Percentiles rank a stretch among this genome's conserved stretches.
These are phyloP conservation scores for Bjerkandera adusta DNA, from an alignment of 1,284 basidiomycete species.

Conservation along the genomic window DNA sequence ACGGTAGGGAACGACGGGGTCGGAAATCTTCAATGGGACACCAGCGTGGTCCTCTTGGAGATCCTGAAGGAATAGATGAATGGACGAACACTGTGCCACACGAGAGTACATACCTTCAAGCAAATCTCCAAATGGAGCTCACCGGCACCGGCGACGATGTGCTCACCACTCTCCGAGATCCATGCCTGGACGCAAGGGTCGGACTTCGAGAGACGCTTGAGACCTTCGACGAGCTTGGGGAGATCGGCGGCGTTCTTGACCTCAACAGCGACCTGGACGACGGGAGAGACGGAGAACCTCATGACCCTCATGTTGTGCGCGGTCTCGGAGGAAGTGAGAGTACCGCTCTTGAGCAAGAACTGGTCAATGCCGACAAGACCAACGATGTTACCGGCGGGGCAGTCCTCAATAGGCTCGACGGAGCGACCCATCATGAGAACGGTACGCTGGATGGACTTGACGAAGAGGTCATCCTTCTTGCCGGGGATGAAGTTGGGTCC, in stretches of 20 bases:
- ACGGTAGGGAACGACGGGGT: slow-evolving; percentile 98
- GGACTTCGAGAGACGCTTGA: slow-evolving; percentile 99
- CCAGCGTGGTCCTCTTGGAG: slow-evolving; percentile 99
- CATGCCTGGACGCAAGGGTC: slow-evolving; percentile 99
- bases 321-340: slow-evolving; percentile 95
- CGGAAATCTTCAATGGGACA: slow-evolving; percentile 98
- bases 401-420: slow-evolving; percentile 99
- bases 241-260: slow-evolving; percentile 99
- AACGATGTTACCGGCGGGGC: slow-evolving; percentile 97
- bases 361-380: slow-evolving; percentile 99
- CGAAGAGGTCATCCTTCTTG: slow-evolving; percentile 98
- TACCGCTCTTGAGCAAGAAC: slow-evolving; percentile 99
- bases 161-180: slow-evolving; percentile 93
- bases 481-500: slow-evolving; percentile 99
- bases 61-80: slow-evolving; percentile 52
- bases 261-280: slow-evolving; percentile 99
- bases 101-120: slow-evolving; percentile 70
- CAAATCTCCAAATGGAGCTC: slow-evolving; percentile 99
- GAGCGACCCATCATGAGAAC: slow-evolving; percentile 99
- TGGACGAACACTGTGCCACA: slow-evolving; percentile 2
- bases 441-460: slow-evolving; percentile 99
- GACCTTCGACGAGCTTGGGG: slow-evolving; percentile 99
- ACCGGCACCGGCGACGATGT: slow-evolving; percentile 99
- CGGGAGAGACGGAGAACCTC: slow-evolving; percentile 99
- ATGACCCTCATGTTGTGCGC: slow-evolving; percentile 99